Evolutionary conservation across 2,329 filamentous ascomycete genomes (phyloP).

Genomic region (Aureobasidium sp.): DNA sequence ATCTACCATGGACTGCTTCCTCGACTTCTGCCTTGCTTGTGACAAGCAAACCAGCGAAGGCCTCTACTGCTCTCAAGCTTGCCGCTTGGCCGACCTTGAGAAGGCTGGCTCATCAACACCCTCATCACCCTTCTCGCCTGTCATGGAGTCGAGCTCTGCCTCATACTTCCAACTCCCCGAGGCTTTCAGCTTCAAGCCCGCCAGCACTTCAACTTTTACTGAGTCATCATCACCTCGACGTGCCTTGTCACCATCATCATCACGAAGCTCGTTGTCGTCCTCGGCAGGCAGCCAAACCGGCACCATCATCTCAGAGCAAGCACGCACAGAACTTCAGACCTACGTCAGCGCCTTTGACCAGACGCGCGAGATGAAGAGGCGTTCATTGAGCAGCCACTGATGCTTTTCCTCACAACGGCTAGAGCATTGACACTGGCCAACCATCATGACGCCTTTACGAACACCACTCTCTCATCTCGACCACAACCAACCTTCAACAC

Average conservation of each 20-base stretch:
- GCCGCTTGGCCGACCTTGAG: constrained; percentile 81
- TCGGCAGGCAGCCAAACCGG: constrained; percentile 44
- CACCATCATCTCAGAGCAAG: constrained; percentile 62
- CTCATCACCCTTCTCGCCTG: constrained; percentile 25
- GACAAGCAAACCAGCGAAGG: constrained; percentile 78
- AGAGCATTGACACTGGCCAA: not conserved
- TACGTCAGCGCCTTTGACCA: constrained; percentile 89
- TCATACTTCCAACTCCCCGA: constrained; percentile 55
- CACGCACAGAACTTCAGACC: constrained; percentile 70
- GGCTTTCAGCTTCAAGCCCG: constrained; percentile 33
- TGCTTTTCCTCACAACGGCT: constrained; percentile 13
- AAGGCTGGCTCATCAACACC: constrained; percentile 45
- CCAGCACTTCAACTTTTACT: constrained; percentile 32
- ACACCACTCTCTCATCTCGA: constrained; percentile 4
- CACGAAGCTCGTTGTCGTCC: constrained; percentile 77
- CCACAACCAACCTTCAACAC: not conserved
- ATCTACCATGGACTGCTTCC: constrained; percentile 60
- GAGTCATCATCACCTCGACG: constrained; percentile 20
- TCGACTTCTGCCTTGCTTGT: constrained; percentile 89
- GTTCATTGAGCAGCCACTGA: constrained; percentile 22
- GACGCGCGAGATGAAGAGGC: constrained; percentile 52
- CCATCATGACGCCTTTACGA: constrained; percentile 8
- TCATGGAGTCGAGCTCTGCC: not conserved
- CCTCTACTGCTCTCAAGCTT: constrained; percentile 88
- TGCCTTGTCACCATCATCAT: constrained; percentile 56